Base-by-base conservation (phyloP, 179 eudicot genomes). In the Silene coronaria region DNA sequence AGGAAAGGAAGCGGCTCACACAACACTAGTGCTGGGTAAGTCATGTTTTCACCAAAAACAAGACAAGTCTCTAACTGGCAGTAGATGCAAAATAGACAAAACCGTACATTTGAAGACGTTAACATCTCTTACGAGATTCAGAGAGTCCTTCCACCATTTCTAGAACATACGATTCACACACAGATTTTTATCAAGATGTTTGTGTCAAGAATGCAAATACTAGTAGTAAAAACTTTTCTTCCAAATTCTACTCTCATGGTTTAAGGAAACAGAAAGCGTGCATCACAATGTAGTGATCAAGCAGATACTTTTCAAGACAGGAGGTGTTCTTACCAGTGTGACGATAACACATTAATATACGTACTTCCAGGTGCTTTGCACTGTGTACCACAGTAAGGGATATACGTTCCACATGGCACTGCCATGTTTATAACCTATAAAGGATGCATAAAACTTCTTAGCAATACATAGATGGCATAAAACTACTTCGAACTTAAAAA, bases 371-470 rank as follows among this genome's bases (percentile, higher is more conserved):
- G 61, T 22, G 70, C 23, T 67, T 26, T 79, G 65, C 75, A 67
- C 45, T 72, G 82, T 28, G 69, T 57, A 23, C 80, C 76, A 45
- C 64, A 76, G 75, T 68, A 57, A 61, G 80, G 78, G 23, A 73
- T 53, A 79, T 72, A 42, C 4, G 67, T 60, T 65, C 84, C 82
- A 72, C 77, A 82, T 65, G 82, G 74, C 74, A 78, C 76, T 51
- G 85, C 82, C 85, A 82, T 82, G 64, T 17, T 55, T 28, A 68
- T 36, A 16, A 68, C 78, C 82, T 67, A 26, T 26, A 53, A 14
- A 21, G 53, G 51, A 45, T 14, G 69, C 22, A 66, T 7, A 30
- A n/a, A 2, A 69, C 21, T 10, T 68, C 70, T 73, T 28, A 45
- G 70, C 21, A 34, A 67, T 36, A 17, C 64, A 53, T 1, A 3